Evolutionary conservation across 331 rosid species (phyloP).

Genomic region (Rosa hybrid): DNA sequence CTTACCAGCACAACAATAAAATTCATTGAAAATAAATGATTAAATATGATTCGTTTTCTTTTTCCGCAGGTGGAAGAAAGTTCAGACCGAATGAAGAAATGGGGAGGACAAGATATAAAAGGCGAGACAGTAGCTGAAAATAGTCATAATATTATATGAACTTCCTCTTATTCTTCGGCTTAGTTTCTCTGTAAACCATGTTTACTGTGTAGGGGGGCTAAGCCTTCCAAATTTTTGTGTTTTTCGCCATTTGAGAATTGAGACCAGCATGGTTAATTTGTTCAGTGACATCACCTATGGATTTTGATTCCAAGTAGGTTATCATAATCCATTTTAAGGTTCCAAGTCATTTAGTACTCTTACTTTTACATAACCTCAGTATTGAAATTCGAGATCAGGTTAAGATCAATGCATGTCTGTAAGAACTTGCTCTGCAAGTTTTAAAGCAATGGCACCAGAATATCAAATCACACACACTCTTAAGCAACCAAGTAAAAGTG

Average conservation of each 20-base stretch:
- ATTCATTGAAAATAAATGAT: neutral
- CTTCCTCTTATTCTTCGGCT: neutral
- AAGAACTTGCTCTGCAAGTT: neutral
- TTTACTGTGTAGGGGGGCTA: neutral
- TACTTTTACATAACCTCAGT: neutral
- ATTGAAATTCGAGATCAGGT: neutral
- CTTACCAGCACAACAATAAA: no score
- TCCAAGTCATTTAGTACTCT: neutral
- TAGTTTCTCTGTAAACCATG: no score
- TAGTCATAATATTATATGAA: neutral
- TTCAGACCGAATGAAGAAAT: conserved; percentile 55
- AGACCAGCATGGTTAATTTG: neutral
- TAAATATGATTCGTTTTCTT: neutral
- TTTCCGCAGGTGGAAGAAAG: conserved; percentile 65
- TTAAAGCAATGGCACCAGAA: no score
- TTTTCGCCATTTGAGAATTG: neutral
- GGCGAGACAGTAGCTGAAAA: conserved; percentile 22
- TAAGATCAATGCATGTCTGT: neutral
- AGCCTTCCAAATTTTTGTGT: neutral
- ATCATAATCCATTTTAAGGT: neutral
- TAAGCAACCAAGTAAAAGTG: neutral
- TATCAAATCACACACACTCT: neutral
- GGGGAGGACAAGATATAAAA: conserved; percentile 67
- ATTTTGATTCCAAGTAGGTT: neutral
- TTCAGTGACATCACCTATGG: neutral